Base-by-base conservation (phyloP, 192 early-diverging fungal genomes). In the Backusella tuberculispora region DNA sequence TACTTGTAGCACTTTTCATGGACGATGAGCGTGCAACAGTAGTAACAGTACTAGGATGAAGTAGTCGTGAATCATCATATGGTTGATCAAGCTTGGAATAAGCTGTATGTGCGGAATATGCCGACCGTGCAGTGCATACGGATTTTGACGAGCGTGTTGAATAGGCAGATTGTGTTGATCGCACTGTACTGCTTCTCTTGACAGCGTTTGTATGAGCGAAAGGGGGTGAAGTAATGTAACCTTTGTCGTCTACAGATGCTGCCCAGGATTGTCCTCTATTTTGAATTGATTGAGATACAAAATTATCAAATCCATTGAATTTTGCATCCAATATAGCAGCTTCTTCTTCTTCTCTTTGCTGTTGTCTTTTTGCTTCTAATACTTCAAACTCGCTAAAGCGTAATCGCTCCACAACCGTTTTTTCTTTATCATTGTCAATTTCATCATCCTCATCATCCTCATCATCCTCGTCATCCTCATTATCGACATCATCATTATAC, bases 241-340 rank as follows among this genome's bases (percentile, higher is more conserved):
- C 64, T 3, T 40, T 38, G 2, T 66, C 64, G 0, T 38, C 34
- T 66, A 40, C 13, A 38, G 64, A 17, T 4, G 41, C 37, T 21
- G 44, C 26, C 42, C 73, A 75, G 21, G 48, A 65, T 40, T n/a
- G 47, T n/a, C 46, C 74, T 38, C 43, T 26, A 38, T 40, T 65
- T 29, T 69, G 26, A 47, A 9, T 26, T 19, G 53, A 24, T 3
- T 60, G 21, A 1, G 53, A 50, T 29, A 67, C 79, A 74, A 73
- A 80, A 34, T 66, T 72, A 29, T 67, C 73, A 38, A 76, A 80
- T 4, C 72, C 75, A 29, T 53, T 69, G 17, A 76, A 76, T 42
- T 76, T 69, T 0, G 75, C 66, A 65, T 80, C 79, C n/a, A 76
- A 45, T 9, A 56, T 71, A 6, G 65, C 67, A 6, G 65, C 75